Base-by-base conservation (phyloP, 179 eudicot genomes). In the Silene coronaria region DNA sequence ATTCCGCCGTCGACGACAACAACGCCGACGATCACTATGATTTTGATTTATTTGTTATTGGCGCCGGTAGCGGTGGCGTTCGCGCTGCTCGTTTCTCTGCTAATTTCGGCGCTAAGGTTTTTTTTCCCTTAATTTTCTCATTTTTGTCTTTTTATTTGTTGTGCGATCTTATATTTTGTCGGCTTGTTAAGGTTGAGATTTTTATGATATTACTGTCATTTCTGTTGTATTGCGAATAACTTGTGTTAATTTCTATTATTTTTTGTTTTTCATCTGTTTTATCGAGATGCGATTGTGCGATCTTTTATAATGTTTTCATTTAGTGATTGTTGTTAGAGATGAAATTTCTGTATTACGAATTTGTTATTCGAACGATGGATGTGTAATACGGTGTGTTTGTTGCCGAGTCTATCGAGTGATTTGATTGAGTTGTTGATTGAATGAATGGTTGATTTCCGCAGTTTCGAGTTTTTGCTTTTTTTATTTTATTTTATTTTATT, bases 31-130 rank as follows among this genome's bases (percentile, higher is more conserved):
- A 30, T 30, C 89, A 83, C 11, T 92, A 75, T 72, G 99, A 95
- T 68, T 95, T 95, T 73, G 99, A 95, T 86, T 87, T 95, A 84
- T 95, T 95, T 67, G 93, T 92, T 17, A 89, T 95, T 66, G 99
- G 99, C 21, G 99, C 99, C 42, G 99, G 99, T 12, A 95, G 99
- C 58, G 99, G 97, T 48, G 99, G 99, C 22, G 97, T 91, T 84
- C 96, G 97, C 26, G 97, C 97, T 58, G 79, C 97, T 71, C 88
- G 99, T 67, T 88, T 91, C 77, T 88, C 97, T n/a, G 91, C 97
- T 55, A 91, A 89, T 63, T 81, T 67, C 64, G 99, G 99, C 63
- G 99, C 99, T 70, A 95, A 95, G 95, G 96, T 91, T 27, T 3
- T 68, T 61, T 17, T 55, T 55, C 17, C 28, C 14, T 60, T 4